Base-by-base conservation (phyloP, 2,329 filamentous ascomycete genomes). In the Lasiodiplodia sp. region DNA sequence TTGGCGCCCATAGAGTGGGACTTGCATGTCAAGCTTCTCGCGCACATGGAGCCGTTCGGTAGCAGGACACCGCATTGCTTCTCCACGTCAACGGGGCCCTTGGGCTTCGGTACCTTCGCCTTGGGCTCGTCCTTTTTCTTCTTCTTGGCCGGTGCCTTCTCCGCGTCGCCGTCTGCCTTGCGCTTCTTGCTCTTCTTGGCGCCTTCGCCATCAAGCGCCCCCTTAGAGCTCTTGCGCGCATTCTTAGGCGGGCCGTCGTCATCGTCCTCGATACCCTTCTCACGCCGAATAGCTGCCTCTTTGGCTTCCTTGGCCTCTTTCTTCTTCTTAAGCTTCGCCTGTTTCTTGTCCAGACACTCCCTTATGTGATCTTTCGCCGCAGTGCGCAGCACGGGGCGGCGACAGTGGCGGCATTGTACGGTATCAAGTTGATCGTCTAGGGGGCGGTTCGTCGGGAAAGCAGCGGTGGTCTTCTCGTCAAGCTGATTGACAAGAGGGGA, bases 111-210 rank as follows among this genome's bases (percentile, higher is more conserved):
- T 0, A 87, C 85, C 80, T 96, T 97, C 23, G 90, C 86, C 78
- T 96, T 96, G 0, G 91, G 90, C 76, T 97, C 93, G 71, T 97
- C 93, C 82, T 97, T 97, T 84, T 97, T 97, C 84, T 97, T 97
- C 84, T 97, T 97, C 72, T 90, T 88, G 80, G 78, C 76, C 0
- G 92, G 91, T 18, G 88, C 91, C 82, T 96, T 96, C 66, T 93
- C 91, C n/a, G 88, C 86, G 73, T 94, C 85, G 28, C 77, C 82
- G 40, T 82, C 81, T 2, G 83, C 77, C 74, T 84, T 84, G 68
- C 82, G 76, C 78, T 84, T 84, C 76, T 82, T 83, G 53, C 80
- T 79, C 71, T 81, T 81, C 73, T 79, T 82, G 7, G 78, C 79
- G 12, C 76, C 77, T 5, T 78, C 78, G 31, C 74, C 79, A 40